Evolutionary conservation across 2,329 filamentous ascomycete genomes (phyloP).

Genomic region (Teratosphaeria gauchensis): DNA sequence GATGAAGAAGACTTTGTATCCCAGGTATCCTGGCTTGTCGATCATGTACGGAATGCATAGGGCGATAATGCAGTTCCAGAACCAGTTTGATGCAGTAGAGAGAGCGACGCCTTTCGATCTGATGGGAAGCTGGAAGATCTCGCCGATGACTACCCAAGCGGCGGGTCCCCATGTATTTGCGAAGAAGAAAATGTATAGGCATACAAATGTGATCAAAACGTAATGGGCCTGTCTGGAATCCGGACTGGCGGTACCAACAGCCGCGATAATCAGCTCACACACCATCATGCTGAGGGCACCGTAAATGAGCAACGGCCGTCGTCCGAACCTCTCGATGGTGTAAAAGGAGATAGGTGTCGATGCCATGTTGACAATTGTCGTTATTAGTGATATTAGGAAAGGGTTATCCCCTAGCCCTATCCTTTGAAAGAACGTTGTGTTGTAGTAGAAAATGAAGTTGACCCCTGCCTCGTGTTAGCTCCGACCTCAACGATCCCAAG

Average conservation of each 20-base stretch:
- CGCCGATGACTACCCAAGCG: conserved; percentile 58
- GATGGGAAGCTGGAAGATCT: conserved; percentile 69
- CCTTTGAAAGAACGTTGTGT: conserved; percentile 73
- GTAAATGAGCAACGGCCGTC: conserved; percentile 67
- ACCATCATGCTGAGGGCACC: conserved; percentile 74
- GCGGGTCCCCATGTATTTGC: conserved; percentile 77
- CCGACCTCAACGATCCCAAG: not conserved
- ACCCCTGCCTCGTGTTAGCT: conserved; percentile 34
- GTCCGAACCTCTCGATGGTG: conserved; percentile 72
- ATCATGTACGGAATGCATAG: conserved; percentile 69
- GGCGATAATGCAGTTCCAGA: conserved; percentile 56
- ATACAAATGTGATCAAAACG: conserved; percentile 69
- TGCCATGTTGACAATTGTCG: conserved; percentile 77
- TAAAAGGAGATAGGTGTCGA: conserved; percentile 85
- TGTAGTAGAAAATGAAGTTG: conserved; percentile 71
- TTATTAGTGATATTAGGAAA: conserved; percentile 78
- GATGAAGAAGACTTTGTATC: conserved; percentile 38
- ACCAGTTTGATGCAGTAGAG: conserved; percentile 82
- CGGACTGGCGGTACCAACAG: conserved; percentile 40
- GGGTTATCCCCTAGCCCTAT: conserved; percentile 51
- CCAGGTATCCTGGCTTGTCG: conserved; percentile 47
- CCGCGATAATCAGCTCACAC: conserved; percentile 78
- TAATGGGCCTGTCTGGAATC: conserved; percentile 41
- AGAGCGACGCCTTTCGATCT: conserved; percentile 56
- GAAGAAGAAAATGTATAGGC: conserved; percentile 89